Evolutionary conservation across 1,139 yeast species (phyloP).

Genomic region (Candida mesenterica): DNA sequence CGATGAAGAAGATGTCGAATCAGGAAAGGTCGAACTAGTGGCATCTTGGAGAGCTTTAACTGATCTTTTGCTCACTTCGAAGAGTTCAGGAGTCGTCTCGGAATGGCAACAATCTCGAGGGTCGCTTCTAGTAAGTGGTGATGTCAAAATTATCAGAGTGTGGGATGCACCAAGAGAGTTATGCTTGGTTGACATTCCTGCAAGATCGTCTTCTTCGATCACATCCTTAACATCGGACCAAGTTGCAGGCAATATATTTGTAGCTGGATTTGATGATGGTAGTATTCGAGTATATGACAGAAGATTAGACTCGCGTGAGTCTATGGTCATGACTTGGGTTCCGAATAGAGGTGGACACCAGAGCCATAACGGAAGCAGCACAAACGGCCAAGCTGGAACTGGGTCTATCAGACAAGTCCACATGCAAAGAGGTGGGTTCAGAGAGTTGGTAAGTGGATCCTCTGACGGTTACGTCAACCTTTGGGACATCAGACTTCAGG

Average conservation of each 20-base stretch:
- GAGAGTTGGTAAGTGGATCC: constrained; percentile 85
- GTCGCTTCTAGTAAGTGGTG: constrained; percentile 88
- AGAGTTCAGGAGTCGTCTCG: constrained; percentile 79
- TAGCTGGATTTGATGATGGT: constrained; percentile 95
- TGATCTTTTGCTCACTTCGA: constrained; percentile 75
- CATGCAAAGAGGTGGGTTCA: constrained; percentile 94
- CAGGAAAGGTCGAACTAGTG: constrained; percentile 53
- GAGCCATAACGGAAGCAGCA: not conserved
- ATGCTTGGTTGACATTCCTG: constrained; percentile 84
- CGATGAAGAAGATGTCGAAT: constrained; percentile 23
- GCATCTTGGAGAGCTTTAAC: constrained; percentile 94
- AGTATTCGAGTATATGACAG: constrained; percentile 87
- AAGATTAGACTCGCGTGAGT: constrained; percentile 77
- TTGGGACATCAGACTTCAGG: constrained; percentile 83
- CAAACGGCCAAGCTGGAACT: constrained; percentile 27
- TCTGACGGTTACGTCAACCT: constrained; percentile 79
- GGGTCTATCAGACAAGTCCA: constrained; percentile 78
- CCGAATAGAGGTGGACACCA: constrained; percentile 16
- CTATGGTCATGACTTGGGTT: constrained; percentile 82
- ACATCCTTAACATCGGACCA: constrained; percentile 92
- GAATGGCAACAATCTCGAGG: constrained; percentile 99
- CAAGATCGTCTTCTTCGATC: constrained; percentile 85
- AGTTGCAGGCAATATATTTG: constrained; percentile 87
- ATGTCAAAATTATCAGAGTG: constrained; percentile 82
- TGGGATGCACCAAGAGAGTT: constrained; percentile 98